These are phyloP conservation scores for Starmerella sirachaensis DNA, from an alignment of 805 yeast species.

Conservation along the genomic window DNA sequence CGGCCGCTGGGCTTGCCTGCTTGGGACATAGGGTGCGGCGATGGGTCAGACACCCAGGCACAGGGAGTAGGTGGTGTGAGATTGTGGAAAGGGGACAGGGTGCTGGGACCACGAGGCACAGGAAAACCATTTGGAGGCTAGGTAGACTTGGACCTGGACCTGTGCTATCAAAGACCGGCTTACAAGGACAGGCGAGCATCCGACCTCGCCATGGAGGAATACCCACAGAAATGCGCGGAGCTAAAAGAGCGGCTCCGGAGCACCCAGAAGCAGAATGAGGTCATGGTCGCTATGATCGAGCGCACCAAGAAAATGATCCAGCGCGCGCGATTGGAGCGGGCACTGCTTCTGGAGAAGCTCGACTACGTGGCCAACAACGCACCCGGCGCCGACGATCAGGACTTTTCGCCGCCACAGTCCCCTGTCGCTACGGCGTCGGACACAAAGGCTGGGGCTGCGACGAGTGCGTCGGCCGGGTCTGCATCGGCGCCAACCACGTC, in stretches of 20 bases:
- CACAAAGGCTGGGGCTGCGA: neutral
- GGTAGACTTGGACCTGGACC: too few relatives aligned
- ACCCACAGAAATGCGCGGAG: slow-evolving; percentile 58
- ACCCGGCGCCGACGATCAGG: slow-evolving; percentile 8
- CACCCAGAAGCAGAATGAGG: slow-evolving; percentile 66
- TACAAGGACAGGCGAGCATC: neutral
- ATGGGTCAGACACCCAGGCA: too few relatives aligned
- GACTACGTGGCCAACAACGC: slow-evolving; percentile 32
- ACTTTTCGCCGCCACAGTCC: slow-evolving; percentile 14
- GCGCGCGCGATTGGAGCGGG: slow-evolving; percentile 70
- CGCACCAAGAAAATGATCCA: slow-evolving; percentile 67
- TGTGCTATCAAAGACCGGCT: too few relatives aligned
- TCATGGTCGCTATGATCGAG: slow-evolving; percentile 60
- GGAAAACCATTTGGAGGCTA: too few relatives aligned
- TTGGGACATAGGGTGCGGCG: too few relatives aligned
- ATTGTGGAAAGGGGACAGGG: too few relatives aligned
- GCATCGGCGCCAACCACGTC: neutral
- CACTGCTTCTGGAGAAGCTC: slow-evolving; percentile 64
- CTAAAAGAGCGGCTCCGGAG: slow-evolving; percentile 56
- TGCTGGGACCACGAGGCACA: too few relatives aligned
- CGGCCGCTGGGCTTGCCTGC: too few relatives aligned
- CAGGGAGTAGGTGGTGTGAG: too few relatives aligned
- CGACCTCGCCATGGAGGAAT: slow-evolving; percentile 2
- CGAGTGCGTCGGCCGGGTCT: neutral
- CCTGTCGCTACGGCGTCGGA: slow-evolving; percentile 4